These are phyloP conservation scores for Ustilago bromivora DNA, from an alignment of 1,284 basidiomycete genomes.

Conservation along the genomic window DNA sequence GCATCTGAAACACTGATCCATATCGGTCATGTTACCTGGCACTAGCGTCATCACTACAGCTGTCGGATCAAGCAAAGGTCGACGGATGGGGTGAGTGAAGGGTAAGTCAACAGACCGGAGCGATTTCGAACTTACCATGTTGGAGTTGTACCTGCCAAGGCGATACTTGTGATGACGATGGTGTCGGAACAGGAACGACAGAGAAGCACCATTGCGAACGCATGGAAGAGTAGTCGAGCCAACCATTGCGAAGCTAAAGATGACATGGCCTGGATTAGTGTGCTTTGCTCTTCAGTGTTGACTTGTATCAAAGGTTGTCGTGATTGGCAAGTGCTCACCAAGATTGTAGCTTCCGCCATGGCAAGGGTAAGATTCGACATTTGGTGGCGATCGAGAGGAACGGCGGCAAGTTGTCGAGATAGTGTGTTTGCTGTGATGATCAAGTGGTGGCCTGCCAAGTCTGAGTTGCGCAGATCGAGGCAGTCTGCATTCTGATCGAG, in stretches of 20 bases:
- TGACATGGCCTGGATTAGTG: neutral
- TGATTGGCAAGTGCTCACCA: slow-evolving; percentile 7
- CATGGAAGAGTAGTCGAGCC: slow-evolving; percentile 21
- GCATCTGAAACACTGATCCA: neutral
- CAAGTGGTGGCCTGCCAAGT: slow-evolving; percentile 3
- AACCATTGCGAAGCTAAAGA: slow-evolving; percentile 20
- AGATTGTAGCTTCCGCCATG: slow-evolving; percentile 14
- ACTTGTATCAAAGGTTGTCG: neutral
- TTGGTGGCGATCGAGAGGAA: slow-evolving; percentile 4
- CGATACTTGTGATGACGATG: neutral
- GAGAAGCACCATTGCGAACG: neutral
- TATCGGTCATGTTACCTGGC: slow-evolving; percentile 2
- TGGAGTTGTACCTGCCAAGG: neutral
- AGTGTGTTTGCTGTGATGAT: neutral
- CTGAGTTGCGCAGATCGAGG: neutral
- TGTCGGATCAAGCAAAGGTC: neutral
- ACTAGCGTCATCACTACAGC: slow-evolving; percentile 14
- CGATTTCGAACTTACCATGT: neutral
- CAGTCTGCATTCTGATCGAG: neutral
- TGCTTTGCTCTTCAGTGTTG: no score
- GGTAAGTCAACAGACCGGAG: neutral
- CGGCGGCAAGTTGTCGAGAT: neutral
- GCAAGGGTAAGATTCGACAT: slow-evolving; percentile 2
- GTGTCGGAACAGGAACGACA: neutral
- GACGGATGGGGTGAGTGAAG: neutral